phyloP scores from a whole-genome alignment of 179 eudicot genomes.

The Corrigiola litoralis region DNA sequence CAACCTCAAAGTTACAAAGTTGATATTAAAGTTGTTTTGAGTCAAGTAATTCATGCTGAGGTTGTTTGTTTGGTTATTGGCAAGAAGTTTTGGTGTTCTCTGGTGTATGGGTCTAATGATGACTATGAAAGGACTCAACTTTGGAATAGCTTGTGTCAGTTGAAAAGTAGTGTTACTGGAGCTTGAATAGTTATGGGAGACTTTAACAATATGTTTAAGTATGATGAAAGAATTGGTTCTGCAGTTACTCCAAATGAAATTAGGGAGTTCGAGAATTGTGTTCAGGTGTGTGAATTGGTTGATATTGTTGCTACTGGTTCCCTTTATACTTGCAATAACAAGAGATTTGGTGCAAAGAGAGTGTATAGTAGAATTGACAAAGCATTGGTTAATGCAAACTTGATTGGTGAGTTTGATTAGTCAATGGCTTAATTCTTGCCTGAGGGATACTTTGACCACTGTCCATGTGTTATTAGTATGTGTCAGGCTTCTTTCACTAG shows the following conservation, averaged over 20 bases:
- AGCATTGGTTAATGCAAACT: background rate
- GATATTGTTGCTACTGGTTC: background rate
- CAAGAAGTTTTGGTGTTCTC: background rate
- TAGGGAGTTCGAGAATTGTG: background rate
- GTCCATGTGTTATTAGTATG: no score
- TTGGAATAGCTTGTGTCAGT: background rate
- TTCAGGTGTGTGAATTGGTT: background rate
- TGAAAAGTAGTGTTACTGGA: no score
- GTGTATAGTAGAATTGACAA: background rate
- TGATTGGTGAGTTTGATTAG: background rate
- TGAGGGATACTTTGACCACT: background rate
- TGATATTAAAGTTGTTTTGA: background rate
- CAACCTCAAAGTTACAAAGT: background rate
- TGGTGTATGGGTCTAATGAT: background rate
- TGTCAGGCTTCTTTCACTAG: no score
- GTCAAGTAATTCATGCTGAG: background rate
- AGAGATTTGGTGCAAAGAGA: background rate
- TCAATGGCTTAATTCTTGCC: background rate
- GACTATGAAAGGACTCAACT: background rate
- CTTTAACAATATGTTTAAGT: background rate
- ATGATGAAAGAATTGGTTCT: background rate
- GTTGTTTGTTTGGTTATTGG: background rate
- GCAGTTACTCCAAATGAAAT: background rate
- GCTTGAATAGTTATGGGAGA: background rate
- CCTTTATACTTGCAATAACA: background rate